Evolutionary conservation across 176 grass and related monocot species (phyloP).

Genomic region (Urochloa ruziziensis): DNA sequence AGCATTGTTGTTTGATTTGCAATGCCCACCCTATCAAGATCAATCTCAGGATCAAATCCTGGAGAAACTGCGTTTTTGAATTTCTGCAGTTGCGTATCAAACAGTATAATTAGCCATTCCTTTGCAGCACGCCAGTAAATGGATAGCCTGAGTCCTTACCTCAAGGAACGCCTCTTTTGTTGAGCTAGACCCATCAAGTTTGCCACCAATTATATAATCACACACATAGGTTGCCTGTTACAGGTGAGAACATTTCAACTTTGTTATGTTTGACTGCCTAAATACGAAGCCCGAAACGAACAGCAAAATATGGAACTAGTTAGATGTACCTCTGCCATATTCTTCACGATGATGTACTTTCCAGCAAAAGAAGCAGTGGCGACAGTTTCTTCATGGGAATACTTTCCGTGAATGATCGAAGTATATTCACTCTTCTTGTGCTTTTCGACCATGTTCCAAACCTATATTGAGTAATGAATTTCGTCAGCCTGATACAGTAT

Average conservation of each 20-base stretch:
- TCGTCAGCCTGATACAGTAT: conserved; percentile 3
- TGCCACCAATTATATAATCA: conserved; percentile 89
- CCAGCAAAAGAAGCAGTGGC: conserved; percentile 96
- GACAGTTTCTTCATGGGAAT: conserved; percentile 92
- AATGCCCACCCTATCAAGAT: conserved; percentile 84
- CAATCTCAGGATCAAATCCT: conserved; percentile 96
- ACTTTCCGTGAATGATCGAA: conserved; percentile 97
- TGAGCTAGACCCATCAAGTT: conserved; percentile 94
- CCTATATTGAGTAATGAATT: conserved; percentile 36
- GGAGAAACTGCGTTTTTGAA: conserved; percentile 83
- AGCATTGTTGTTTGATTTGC: conserved; percentile 99
- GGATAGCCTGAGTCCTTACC: conserved; percentile 33
- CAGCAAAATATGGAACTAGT: neutral
- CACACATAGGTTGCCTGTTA: conserved; percentile 85
- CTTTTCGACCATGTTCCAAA: conserved; percentile 99
- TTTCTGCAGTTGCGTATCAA: conserved; percentile 56
- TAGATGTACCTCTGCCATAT: conserved; percentile 70
- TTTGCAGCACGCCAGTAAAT: conserved; percentile 14
- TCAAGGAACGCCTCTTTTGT: conserved; percentile 83
- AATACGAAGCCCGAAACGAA: conserved; percentile 2
- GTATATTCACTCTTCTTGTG: conserved; percentile 98
- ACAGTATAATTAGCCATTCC: conserved; percentile 6
- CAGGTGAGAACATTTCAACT: neutral
- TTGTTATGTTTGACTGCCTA: neutral
- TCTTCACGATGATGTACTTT: conserved; percentile 89